phyloP scores from a whole-genome alignment of 2,329 filamentous ascomycete genomes.

The Alternaria panax region DNA sequence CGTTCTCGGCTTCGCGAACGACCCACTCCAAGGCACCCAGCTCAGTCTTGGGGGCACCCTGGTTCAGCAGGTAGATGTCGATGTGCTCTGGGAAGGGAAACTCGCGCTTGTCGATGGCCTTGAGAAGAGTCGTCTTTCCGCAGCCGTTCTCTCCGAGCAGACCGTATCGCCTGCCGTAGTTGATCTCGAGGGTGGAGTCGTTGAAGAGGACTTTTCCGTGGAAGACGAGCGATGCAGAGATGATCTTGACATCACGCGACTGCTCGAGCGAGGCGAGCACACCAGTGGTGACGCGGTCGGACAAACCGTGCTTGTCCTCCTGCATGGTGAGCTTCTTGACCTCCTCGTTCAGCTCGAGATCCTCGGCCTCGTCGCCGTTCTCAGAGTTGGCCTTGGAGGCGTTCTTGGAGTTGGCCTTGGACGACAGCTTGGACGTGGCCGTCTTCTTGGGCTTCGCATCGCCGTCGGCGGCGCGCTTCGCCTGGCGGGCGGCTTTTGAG shows the following conservation, averaged over 20 bases:
- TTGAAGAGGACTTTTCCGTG: constrained; percentile 96
- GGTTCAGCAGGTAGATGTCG: constrained; percentile 98
- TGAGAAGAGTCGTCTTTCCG: constrained; percentile 97
- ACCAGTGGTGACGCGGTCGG: constrained; percentile 97
- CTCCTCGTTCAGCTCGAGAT: constrained; percentile 72
- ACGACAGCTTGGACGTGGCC: constrained; percentile 73
- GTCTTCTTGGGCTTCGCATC: constrained; percentile 80
- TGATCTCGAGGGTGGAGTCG: constrained; percentile 91
- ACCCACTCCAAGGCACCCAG: constrained; percentile 97
- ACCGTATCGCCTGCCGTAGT: constrained; percentile 91
- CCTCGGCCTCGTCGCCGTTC: constrained; percentile 74
- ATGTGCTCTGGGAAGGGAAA: constrained; percentile 95
- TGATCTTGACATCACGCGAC: constrained; percentile 97
- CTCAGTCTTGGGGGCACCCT: constrained; percentile 89
- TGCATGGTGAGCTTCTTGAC: constrained; percentile 89
- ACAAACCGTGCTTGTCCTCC: constrained; percentile 95
- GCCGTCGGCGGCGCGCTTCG: constrained; percentile 64
- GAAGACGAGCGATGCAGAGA: constrained; percentile 90
- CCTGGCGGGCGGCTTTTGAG: constrained; percentile 72
- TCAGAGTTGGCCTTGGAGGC: constrained; percentile 70
- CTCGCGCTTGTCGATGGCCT: constrained; percentile 91
- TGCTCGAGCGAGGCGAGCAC: constrained; percentile 84
- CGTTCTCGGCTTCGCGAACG: constrained; percentile 89
- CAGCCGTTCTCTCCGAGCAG: constrained; percentile 98
- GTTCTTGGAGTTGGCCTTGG: constrained; percentile 70